A percentile compares a stretch with the other conserved stretches of the same genome.
Conservation (phyloP, 2,329 filamentous ascomycete species). For the Colletotrichum paranaense region DNA sequence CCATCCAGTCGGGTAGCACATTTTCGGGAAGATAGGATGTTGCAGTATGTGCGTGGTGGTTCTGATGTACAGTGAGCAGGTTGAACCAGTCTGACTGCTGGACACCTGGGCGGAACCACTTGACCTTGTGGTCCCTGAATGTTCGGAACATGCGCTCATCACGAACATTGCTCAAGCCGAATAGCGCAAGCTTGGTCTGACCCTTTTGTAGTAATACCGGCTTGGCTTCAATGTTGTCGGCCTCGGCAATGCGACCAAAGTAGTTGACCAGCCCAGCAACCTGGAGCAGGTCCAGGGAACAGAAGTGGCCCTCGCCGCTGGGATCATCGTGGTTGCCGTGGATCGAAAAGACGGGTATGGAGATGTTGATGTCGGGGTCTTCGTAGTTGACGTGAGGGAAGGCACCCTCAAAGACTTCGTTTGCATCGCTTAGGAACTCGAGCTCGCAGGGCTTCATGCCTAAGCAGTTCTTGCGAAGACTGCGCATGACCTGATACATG, state of each 20-base stretch:
- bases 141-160: constrained; percentile 96
- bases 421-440: constrained; percentile 93
- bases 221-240: constrained; percentile 92
- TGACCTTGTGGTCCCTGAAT: constrained; percentile 92
- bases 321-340: constrained; percentile 99
- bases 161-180: constrained; percentile 94
- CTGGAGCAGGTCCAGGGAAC: constrained; percentile 90
- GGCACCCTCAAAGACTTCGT: constrained; percentile 87
- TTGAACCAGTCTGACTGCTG: constrained; percentile 96
- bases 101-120: constrained; percentile 86
- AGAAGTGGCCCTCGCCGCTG: constrained; percentile 93
- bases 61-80: constrained; percentile 93
- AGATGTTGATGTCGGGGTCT: constrained; percentile 95
- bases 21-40: constrained; percentile 96
- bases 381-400: constrained; percentile 98
- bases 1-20: constrained; percentile 90
- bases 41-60: constrained; percentile 90
- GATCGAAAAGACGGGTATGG: constrained; percentile 97
- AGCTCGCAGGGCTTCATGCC: constrained; percentile 96
- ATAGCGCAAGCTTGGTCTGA: constrained; percentile 89
- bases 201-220: constrained; percentile 95
- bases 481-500: constrained; percentile 98
- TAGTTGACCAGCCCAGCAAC: constrained; percentile 95
- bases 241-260: constrained; percentile 90
- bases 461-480: constrained; percentile 90